Percentiles rank a stretch among this genome's conserved stretches.
Evolutionary conservation across 495 filamentous ascomycete species (phyloP).

Genomic region (Letharia columbiana): DNA sequence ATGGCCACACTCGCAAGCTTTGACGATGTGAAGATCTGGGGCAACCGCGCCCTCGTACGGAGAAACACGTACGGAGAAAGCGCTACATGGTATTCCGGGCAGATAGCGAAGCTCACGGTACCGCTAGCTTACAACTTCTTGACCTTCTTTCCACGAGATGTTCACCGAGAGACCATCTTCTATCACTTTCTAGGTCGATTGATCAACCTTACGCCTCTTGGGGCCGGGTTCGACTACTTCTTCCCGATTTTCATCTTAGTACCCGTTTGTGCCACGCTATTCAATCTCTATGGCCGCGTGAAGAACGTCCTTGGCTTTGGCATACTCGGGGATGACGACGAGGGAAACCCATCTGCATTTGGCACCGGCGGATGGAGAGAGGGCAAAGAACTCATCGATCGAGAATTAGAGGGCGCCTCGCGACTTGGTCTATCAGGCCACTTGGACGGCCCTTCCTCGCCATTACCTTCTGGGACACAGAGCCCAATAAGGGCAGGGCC

Average conservation of each 20-base stretch:
- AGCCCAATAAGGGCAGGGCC: conserved; percentile 5
- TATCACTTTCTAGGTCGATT: conserved; percentile 75
- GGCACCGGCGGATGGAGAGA: conserved; percentile 87
- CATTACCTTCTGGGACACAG: conserved; percentile 6
- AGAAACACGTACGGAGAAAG: conserved; percentile 85
- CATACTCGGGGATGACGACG: conserved; percentile 59
- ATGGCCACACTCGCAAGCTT: conserved; percentile 75
- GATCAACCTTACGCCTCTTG: conserved; percentile 77
- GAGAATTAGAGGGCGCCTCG: conserved; percentile 64
- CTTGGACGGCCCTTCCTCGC: conserved; percentile 20
- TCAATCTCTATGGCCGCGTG: conserved; percentile 79
- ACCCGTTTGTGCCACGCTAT: conserved; percentile 72
- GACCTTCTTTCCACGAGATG: conserved; percentile 62
- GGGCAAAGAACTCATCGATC: conserved; percentile 85
- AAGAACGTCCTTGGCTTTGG: conserved; percentile 71
- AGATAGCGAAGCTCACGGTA: conserved; percentile 83
- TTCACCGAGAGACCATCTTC: conserved; percentile 68
- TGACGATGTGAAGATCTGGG: conserved; percentile 87
- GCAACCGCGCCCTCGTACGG: conserved; percentile 79
- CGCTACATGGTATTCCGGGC: conserved; percentile 88
- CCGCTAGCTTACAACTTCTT: conserved; percentile 93
- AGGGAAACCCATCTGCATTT: conserved; percentile 52
- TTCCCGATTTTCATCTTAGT: conserved; percentile 82
- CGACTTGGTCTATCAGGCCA: conserved; percentile 40
- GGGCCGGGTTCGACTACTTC: conserved; percentile 74